Evolutionary conservation across 805 yeast species (phyloP).

Genomic region (Candida alai): DNA sequence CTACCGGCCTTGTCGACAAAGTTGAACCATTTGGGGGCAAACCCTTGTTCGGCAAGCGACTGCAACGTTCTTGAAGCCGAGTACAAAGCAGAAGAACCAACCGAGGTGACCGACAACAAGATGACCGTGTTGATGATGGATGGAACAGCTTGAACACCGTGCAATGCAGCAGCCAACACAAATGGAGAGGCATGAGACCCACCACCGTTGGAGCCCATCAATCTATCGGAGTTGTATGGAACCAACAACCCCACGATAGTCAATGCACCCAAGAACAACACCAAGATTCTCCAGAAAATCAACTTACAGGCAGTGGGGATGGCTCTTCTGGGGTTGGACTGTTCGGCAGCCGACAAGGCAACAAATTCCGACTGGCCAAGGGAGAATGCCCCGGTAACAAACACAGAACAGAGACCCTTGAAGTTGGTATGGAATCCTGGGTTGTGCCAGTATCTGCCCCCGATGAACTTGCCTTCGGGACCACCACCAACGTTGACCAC

Average conservation of each 20-base stretch:
- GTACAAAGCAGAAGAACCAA: conserved; percentile 40
- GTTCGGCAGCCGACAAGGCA: conserved; percentile 37
- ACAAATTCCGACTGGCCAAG: conserved; percentile 41
- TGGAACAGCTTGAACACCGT: conserved; percentile 36
- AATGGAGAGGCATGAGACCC: conserved; percentile 38
- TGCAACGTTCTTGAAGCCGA: conserved; percentile 41
- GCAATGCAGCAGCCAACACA: conserved; percentile 40
- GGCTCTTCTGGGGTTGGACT: conserved; percentile 34
- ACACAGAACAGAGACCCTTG: conserved; percentile 37
- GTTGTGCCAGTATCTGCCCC: conserved; percentile 40
- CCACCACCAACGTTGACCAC: conserved; percentile 38
- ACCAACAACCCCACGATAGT: conserved; percentile 38
- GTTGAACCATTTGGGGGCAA: conserved; percentile 37
- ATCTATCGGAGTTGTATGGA: conserved; percentile 28
- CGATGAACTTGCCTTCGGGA: conserved; percentile 30
- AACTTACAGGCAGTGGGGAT: conserved; percentile 40
- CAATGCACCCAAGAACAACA: conserved; percentile 39
- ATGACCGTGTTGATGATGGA: conserved; percentile 40
- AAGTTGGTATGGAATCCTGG: conserved; percentile 36
- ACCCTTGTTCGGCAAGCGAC: conserved; percentile 39
- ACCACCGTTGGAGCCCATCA: conserved; percentile 32
- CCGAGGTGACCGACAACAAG: conserved; percentile 39
- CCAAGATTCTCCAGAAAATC: conserved; percentile 34
- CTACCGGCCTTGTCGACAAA: conserved; percentile 40
- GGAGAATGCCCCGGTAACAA: conserved; percentile 39